Evolutionary conservation across 2,329 filamentous ascomycete species (phyloP).

Genomic region (Chalaropsis ovoidea): DNA sequence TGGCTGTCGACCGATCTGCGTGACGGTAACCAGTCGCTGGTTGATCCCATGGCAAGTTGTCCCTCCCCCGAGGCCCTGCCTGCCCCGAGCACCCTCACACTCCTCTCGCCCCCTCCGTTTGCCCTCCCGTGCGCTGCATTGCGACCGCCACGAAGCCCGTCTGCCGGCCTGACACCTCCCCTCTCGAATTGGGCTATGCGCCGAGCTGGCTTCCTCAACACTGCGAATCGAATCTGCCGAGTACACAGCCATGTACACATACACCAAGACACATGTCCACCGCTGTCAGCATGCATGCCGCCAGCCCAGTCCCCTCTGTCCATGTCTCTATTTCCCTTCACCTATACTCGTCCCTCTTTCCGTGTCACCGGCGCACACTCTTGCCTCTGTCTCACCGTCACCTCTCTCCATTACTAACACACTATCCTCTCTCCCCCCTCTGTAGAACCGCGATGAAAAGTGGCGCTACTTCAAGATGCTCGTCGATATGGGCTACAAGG

Average conservation of each 20-base stretch:
- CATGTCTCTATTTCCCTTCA: not conserved
- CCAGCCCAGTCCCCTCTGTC: not conserved
- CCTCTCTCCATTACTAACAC: not conserved
- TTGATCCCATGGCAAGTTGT: conserved; percentile 73
- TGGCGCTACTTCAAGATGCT: conserved; percentile 94
- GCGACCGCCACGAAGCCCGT: no score
- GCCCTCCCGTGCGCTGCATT: not conserved
- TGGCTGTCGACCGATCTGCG: conserved; percentile 84
- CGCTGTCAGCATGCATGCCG: not conserved
- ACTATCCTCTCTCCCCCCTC: not conserved
- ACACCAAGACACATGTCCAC: not conserved
- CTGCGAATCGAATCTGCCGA: not conserved
- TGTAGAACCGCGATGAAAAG: conserved; percentile 84
- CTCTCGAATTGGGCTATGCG: not conserved
- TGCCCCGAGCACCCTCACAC: not conserved
- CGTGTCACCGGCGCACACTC: not conserved
- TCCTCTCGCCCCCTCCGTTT: not conserved
- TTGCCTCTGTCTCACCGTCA: not conserved
- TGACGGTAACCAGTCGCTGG: conserved; percentile 88
- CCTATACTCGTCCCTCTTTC: not conserved
- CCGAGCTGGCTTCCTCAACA: not conserved
- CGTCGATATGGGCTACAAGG: conserved; percentile 84
- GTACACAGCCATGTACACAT: not conserved
- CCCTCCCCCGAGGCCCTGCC: not conserved
- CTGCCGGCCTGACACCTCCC: no score